A percentile compares a stretch with the other conserved stretches of the same genome.
Conservation (phyloP, 441 rosid genomes). For the Erodium texanum region DNA sequence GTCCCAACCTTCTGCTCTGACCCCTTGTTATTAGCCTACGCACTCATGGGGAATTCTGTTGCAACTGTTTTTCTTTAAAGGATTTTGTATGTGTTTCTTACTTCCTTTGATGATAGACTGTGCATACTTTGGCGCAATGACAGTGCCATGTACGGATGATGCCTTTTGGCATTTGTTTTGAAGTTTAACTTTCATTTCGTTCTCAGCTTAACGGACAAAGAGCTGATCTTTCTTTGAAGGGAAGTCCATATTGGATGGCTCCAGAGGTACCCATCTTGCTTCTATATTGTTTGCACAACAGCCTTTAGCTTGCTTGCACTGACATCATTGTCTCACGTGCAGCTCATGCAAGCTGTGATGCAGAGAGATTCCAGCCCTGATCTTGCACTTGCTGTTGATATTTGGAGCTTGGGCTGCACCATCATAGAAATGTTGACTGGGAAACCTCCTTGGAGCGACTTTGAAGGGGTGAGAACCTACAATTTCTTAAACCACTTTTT, state of each 20-base stretch:
- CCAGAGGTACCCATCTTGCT: conserved; percentile 62
- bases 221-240: conserved; percentile 81
- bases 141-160: neutral
- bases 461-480: conserved; percentile 66
- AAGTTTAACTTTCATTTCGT: conserved; percentile 15
- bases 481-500: neutral
- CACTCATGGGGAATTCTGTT: neutral
- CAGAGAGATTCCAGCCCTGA: conserved; percentile 68
- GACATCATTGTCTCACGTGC: conserved; percentile 22
- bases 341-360: conserved; percentile 92
- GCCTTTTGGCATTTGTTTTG: neutral
- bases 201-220: conserved; percentile 75
- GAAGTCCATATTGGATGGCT: conserved; percentile 99
- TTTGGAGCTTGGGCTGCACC: conserved; percentile 97
- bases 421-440: conserved; percentile 95
- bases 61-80: neutral
- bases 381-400: conserved; percentile 85
- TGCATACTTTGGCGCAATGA: neutral
- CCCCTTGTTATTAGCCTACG: neutral
- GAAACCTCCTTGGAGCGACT: conserved; percentile 94
- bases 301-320: conserved; percentile 15
- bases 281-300: conserved; percentile 8
- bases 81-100: neutral
- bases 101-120: neutral
- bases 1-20: conserved; percentile 18